Conservation (phyloP, 2,329 filamentous ascomycete genomes). For the Aspergillus brasiliensis region DNA sequence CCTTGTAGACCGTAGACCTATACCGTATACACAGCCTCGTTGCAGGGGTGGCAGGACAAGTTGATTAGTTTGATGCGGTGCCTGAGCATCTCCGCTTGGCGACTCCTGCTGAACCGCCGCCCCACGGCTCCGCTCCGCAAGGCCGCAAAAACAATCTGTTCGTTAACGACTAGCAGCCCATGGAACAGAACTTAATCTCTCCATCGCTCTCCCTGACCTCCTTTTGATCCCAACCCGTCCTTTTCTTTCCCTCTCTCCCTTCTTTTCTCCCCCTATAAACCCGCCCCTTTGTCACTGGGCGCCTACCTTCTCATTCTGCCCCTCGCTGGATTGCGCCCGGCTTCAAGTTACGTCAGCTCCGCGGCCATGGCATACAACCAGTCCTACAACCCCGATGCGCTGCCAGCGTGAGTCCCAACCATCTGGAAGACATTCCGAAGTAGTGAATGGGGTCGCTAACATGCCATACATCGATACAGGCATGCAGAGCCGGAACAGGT, state of each 20-base stretch:
- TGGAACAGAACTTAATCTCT: constrained; percentile 14
- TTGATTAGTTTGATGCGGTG: not conserved
- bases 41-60: not conserved
- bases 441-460: constrained; percentile 18
- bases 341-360: constrained; percentile 28
- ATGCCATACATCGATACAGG: constrained; percentile 42
- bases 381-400: constrained; percentile 88
- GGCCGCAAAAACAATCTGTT: constrained; percentile 14
- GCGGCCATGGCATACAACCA: constrained; percentile 86
- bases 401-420: constrained; percentile 73
- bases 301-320: not conserved
- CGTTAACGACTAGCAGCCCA: constrained; percentile 6
- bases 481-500: constrained; percentile 77
- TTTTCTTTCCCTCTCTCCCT: not conserved
- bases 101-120: constrained; percentile 15
- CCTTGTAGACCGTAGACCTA: not conserved
- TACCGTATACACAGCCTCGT: not conserved
- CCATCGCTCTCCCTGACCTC: constrained; percentile 5
- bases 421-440: not conserved
- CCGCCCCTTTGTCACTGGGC: not conserved
- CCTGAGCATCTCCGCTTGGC: constrained; percentile 9
- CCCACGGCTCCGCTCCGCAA: constrained; percentile 17
- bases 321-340: constrained; percentile 11
- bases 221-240: constrained; percentile 1
- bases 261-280: constrained; percentile 7